Percentiles rank a stretch among this genome's conserved stretches.
phyloP scores from a whole-genome alignment of 1,284 basidiomycete genomes.

The Trichosporon sp. region DNA sequence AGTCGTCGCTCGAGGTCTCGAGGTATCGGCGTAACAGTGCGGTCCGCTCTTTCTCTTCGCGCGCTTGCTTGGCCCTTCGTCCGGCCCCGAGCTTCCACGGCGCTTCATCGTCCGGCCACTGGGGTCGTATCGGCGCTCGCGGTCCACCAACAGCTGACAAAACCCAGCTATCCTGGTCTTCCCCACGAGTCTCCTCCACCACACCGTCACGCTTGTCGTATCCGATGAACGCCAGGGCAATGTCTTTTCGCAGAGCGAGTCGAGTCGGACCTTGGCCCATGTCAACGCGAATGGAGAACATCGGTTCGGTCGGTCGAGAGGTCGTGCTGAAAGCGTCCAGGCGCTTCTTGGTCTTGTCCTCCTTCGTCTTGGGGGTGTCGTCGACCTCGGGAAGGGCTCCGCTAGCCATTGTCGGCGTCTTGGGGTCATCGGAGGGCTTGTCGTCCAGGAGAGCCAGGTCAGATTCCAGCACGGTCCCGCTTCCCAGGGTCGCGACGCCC shows the following conservation, averaged over 20 bases:
- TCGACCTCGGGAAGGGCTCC: constrained; percentile 29
- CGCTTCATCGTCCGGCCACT: constrained; percentile 49
- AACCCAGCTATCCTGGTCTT: constrained; percentile 44
- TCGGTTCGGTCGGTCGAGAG: constrained; percentile 35
- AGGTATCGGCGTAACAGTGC: constrained; percentile 46
- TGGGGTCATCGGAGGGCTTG: constrained; percentile 16
- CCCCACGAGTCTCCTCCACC: constrained; percentile 42
- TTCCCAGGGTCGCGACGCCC: constrained; percentile 41
- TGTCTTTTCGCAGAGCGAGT: constrained; percentile 49
- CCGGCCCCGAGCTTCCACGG: constrained; percentile 47
- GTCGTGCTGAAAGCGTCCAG: constrained; percentile 41
- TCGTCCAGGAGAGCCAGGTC: constrained; percentile 44
- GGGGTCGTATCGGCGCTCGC: constrained; percentile 36
- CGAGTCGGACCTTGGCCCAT: constrained; percentile 41
- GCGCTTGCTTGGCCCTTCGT: constrained; percentile 35
- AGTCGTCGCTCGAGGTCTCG: constrained; percentile 48
- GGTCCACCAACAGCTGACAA: constrained; percentile 31
- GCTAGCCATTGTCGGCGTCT: constrained; percentile 32
- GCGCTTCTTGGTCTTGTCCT: constrained; percentile 37
- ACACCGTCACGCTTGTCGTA: constrained; percentile 36
- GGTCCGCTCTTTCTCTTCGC: constrained; percentile 44
- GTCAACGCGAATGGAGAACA: constrained; percentile 50
- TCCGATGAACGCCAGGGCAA: constrained; percentile 48
- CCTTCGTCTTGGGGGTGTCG: constrained; percentile 41
- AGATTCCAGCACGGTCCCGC: constrained; percentile 43